phyloP scores from a whole-genome alignment of 2,329 filamentous ascomycete genomes.

The Botrytis hyacinthi region DNA sequence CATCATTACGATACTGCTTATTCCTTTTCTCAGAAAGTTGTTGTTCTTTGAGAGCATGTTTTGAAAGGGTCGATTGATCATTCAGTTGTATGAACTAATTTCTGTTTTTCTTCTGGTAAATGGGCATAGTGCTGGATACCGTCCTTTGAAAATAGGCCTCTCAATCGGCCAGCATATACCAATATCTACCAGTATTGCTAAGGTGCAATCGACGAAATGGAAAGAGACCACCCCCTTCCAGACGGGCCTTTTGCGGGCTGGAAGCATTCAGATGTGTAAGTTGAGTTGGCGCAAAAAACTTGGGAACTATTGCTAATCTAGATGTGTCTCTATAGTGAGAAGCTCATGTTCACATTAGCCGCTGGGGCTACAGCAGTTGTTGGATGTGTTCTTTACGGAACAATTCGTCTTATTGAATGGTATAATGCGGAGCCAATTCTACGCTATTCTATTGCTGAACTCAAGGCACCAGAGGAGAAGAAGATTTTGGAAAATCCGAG shows the following conservation, averaged over 20 bases:
- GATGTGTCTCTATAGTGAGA: conserved; percentile 24
- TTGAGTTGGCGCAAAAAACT: background rate
- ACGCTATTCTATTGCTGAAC: conserved; percentile 59
- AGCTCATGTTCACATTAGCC: conserved; percentile 28
- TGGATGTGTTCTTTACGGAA: conserved; percentile 29
- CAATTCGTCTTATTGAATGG: conserved; percentile 29
- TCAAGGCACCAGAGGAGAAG: conserved; percentile 58
- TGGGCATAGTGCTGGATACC: background rate
- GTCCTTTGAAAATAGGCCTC: background rate
- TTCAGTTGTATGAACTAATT: background rate
- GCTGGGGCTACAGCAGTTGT: conserved; percentile 28
- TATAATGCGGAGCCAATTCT: conserved; percentile 45
- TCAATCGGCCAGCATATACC: background rate
- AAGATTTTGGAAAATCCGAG: conserved; percentile 57
- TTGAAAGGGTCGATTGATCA: background rate
- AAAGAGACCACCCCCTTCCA: background rate
- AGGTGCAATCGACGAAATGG: background rate
- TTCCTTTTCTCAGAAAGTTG: background rate
- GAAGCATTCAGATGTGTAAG: conserved; percentile 32
- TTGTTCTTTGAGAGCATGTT: background rate
- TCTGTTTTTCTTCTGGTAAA: background rate
- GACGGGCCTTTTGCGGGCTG: conserved; percentile 26
- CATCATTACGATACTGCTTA: background rate
- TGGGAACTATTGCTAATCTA: conserved; percentile 16
- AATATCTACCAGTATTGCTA: background rate